Conservation (phyloP, 1,284 basidiomycete species). For the Apiotrichum mycotoxinovorans region DNA sequence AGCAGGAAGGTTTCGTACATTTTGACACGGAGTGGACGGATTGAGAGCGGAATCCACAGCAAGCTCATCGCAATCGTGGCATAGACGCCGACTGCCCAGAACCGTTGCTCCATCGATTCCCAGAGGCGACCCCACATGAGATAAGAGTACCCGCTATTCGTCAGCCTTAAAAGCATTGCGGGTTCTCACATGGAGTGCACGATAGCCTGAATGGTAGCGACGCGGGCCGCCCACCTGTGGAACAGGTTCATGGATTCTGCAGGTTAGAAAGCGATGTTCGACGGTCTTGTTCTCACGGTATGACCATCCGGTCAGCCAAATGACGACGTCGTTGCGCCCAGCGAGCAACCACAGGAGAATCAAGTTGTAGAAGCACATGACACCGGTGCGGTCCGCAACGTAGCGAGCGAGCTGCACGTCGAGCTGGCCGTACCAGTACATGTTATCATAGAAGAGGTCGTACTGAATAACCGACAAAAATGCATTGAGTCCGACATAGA, state of each 20-base stretch:
- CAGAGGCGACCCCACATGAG: conserved; percentile 5
- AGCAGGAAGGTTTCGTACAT: conserved; percentile 33
- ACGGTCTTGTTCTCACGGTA: conserved; percentile 14
- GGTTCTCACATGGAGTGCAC: conserved; percentile 24
- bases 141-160: conserved; percentile 14
- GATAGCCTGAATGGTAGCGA: conserved; percentile 24
- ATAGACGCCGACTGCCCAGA: conserved; percentile 25
- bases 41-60: conserved; percentile 21
- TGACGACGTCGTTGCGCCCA: conserved; percentile 30
- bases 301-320: conserved; percentile 38
- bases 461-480: conserved; percentile 51
- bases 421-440: conserved; percentile 13
- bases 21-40: conserved; percentile 21
- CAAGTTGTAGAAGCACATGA: conserved; percentile 32
- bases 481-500: conserved; percentile 25
- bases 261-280: neutral
- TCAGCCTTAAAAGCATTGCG: neutral
- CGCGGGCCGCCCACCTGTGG: conserved; percentile 29
- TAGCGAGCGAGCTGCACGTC: conserved; percentile 22
- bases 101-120: conserved; percentile 10
- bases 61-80: conserved; percentile 23
- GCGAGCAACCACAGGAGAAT: conserved; percentile 27
- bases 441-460: conserved; percentile 54
- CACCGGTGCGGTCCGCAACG: conserved; percentile 26
- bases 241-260: conserved; percentile 24